These are phyloP conservation scores for Trichaptum fuscoviolaceum DNA, from an alignment of 768 basidiomycete species.

Conservation along the genomic window DNA sequence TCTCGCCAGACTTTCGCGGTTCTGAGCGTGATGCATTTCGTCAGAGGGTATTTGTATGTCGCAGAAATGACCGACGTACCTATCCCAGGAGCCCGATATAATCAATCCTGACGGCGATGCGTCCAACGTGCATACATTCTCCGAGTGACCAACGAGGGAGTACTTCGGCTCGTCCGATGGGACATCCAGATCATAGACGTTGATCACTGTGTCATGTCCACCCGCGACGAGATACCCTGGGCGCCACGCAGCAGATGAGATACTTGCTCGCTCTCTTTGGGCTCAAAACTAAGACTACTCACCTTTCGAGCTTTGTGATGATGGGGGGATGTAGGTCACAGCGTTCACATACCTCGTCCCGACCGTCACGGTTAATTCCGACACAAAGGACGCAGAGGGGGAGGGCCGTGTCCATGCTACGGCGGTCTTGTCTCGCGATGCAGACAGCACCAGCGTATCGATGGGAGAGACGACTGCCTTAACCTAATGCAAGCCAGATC, in stretches of 20 bases:
- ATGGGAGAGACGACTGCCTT: slow-evolving; percentile 75
- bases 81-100: slow-evolving; percentile 97
- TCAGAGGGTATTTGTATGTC: slow-evolving; percentile 5
- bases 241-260: slow-evolving; percentile 3
- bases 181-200: slow-evolving; percentile 64
- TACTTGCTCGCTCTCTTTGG: slow-evolving; percentile 5
- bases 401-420: slow-evolving; percentile 72
- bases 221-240: slow-evolving; percentile 82
- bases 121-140: slow-evolving; percentile 85
- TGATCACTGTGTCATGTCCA: slow-evolving; percentile 85
- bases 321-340: slow-evolving; percentile 71
- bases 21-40: slow-evolving; percentile 34
- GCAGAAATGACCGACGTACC: slow-evolving; percentile 42
- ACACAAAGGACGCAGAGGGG: slow-evolving; percentile 44
- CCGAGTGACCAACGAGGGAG: slow-evolving; percentile 81
- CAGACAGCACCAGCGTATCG: slow-evolving; percentile 76
- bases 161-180: slow-evolving; percentile 70
- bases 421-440: slow-evolving; percentile 87
- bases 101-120: slow-evolving; percentile 66
- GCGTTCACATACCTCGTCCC: slow-evolving; percentile 79
- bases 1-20: slow-evolving; percentile 93
- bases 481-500: slow-evolving; percentile 48
- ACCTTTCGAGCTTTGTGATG: slow-evolving; percentile 67
- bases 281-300: slow-evolving; percentile 18
- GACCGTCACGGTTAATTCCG: slow-evolving; percentile 49